Conservation (phyloP, 108 stramenopile genomes). For the Fragilariopsis cylindrus region DNA sequence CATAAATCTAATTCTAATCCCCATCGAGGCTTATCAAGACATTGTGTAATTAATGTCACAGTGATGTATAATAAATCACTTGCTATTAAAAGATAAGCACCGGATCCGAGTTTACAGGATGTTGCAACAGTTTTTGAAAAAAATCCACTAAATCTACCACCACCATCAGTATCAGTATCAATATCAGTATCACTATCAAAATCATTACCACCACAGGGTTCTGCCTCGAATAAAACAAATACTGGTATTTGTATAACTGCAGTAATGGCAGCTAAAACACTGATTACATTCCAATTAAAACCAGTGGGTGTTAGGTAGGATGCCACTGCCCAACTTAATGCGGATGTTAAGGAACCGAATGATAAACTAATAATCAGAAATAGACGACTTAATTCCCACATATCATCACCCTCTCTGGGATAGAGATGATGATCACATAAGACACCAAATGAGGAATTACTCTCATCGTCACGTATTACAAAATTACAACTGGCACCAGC, state of each 20-base stretch:
- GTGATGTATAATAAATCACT: constrained; percentile 34
- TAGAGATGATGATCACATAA: constrained; percentile 26
- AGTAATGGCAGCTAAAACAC: constrained; percentile 25
- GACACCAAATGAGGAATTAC: constrained; percentile 23
- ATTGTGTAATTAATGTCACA: constrained; percentile 38
- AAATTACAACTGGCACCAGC: constrained; percentile 15
- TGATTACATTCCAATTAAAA: constrained; percentile 37
- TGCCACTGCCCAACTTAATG: constrained; percentile 28
- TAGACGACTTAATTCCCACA: constrained; percentile 37
- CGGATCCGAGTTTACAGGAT: constrained; percentile 33
- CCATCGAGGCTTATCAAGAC: constrained; percentile 37
- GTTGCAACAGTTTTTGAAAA: not conserved
- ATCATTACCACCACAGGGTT: constrained; percentile 24
- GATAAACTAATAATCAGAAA: constrained; percentile 27
- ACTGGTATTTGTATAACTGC: constrained; percentile 40
- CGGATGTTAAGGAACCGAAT: constrained; percentile 21
- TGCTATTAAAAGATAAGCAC: constrained; percentile 25
- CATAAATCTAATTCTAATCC: constrained; percentile 29
- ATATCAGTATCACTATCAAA: too few species aligned
- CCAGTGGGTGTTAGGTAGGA: constrained; percentile 28
- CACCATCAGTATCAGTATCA: not conserved
- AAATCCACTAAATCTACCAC: not conserved
- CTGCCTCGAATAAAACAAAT: constrained; percentile 34
- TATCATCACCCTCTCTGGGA: constrained; percentile 16
- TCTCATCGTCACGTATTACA: not conserved